Evolutionary conservation across 192 early-diverging fungal genomes (phyloP).

Genomic region (Entomortierella lignicola): DNA sequence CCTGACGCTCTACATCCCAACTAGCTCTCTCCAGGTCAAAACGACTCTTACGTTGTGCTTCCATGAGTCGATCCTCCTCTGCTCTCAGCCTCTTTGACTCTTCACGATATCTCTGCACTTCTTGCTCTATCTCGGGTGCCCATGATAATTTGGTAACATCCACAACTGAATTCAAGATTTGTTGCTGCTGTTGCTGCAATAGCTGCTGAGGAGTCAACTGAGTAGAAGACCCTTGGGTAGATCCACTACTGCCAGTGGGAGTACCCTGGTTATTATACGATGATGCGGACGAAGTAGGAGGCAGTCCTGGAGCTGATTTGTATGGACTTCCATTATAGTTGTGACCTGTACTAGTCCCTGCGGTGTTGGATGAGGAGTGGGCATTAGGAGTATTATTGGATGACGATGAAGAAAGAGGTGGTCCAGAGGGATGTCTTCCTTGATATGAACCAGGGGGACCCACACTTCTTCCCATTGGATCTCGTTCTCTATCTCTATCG

Average conservation of each 20-base stretch:
- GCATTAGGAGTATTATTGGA: background rate
- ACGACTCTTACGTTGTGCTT: conserved; percentile 42
- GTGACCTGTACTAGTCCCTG: background rate
- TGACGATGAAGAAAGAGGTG: background rate
- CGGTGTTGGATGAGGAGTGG: conserved; percentile 11
- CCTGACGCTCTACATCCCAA: conserved; percentile 54
- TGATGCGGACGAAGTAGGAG: conserved; percentile 13
- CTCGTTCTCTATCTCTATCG: conserved; percentile 45
- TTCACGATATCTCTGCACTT: conserved; percentile 44
- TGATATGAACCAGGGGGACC: conserved; percentile 13
- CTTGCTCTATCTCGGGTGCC: conserved; percentile 48
- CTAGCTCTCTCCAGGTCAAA: conserved; percentile 47
- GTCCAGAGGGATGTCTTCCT: conserved; percentile 12
- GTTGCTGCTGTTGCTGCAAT: conserved; percentile 50
- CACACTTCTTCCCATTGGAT: background rate
- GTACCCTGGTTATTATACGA: conserved; percentile 7
- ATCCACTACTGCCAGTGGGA: background rate
- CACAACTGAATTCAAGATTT: conserved; percentile 45
- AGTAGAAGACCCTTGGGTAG: conserved; percentile 11
- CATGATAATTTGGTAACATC: conserved; percentile 51
- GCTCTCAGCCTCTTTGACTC: conserved; percentile 26
- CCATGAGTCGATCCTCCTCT: conserved; percentile 49
- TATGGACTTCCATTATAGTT: conserved; percentile 28
- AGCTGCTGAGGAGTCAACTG: conserved; percentile 39
- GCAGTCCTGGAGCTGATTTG: conserved; percentile 8